Evolutionary conservation across 257 asterid genomes (phyloP).

Genomic region (Mentha longifolia): DNA sequence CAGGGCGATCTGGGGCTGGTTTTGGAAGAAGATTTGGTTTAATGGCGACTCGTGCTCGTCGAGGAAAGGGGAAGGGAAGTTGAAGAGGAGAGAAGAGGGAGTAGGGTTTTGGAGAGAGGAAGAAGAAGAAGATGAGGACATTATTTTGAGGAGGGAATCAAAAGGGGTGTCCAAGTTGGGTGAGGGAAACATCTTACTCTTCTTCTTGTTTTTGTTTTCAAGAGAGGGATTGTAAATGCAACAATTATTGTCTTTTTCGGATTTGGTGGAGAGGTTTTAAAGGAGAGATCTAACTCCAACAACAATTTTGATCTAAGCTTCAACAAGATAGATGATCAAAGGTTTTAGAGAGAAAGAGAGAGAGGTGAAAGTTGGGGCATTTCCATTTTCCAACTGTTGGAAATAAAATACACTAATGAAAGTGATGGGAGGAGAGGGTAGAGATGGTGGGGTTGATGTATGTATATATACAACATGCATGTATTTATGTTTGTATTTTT

Average conservation of each 20-base stretch:
- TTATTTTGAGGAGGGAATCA: conserved; percentile 38
- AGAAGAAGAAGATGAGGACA: not conserved
- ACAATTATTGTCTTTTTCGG: conserved; percentile 37
- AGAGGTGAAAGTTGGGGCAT: conserved; percentile 4
- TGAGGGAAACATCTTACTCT: conserved; percentile 57
- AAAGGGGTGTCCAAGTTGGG: conserved; percentile 44
- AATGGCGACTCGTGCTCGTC: conserved; percentile 51
- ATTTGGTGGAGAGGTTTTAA: conserved; percentile 39
- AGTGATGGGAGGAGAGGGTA: conserved; percentile 22
- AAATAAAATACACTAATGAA: conserved; percentile 12
- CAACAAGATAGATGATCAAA: conserved; percentile 28
- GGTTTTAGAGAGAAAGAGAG: conserved; percentile 14
- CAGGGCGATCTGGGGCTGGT: not conserved
- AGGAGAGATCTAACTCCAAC: conserved; percentile 27
- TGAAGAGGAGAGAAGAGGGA: conserved; percentile 34
- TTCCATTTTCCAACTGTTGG: conserved; percentile 1
- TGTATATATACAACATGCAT: not conserved
- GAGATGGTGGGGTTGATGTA: not conserved
- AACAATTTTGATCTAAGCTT: not conserved
- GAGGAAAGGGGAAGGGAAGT: conserved; percentile 55
- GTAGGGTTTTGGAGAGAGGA: conserved; percentile 42
- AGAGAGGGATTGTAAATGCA: conserved; percentile 35
- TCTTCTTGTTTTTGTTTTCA: not conserved
- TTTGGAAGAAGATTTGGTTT: conserved; percentile 47
- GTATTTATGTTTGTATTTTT: not conserved